Conservation (phyloP, 306 rosid genomes). For the Lathyrus aphaca region DNA sequence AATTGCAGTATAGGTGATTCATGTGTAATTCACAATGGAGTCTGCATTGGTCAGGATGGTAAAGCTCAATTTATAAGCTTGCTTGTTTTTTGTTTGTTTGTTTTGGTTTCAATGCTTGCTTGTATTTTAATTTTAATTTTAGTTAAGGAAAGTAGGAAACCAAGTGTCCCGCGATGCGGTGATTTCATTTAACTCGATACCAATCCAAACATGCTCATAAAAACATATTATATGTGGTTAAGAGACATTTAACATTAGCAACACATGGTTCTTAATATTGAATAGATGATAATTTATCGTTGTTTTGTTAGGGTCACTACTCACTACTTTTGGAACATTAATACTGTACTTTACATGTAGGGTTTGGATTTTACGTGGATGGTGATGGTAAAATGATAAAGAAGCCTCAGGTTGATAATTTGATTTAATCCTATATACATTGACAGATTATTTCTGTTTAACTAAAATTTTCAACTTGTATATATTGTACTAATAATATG, state of each 20-base stretch:
- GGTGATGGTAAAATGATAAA: constrained; percentile 71
- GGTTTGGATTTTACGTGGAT: constrained; percentile 86
- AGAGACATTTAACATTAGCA: constrained; percentile 7
- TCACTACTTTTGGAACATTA: constrained; percentile 14
- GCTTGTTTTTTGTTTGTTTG: constrained; percentile 10
- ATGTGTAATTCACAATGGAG: constrained; percentile 85
- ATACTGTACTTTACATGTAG: constrained; percentile 48
- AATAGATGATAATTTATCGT: constrained; percentile 5
- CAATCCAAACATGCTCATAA: neutral
- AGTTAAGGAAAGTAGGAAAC: too few relatives aligned
- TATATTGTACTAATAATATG: constrained; percentile 2
- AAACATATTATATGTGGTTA: constrained; percentile 3
- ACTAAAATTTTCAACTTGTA: constrained; percentile 4
- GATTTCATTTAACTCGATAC: neutral
- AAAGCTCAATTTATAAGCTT: constrained; percentile 38
- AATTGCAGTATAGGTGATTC: constrained; percentile 82
- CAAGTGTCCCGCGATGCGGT: too few relatives aligned
- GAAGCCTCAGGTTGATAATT: constrained; percentile 85
- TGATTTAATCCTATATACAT: constrained; percentile 13
- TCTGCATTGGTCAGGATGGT: constrained; percentile 98
- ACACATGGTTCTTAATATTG: neutral
- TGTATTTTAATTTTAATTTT: too few relatives aligned
- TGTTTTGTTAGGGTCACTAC: constrained; percentile 18
- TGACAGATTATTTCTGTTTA: constrained; percentile 11
- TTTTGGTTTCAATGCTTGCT: too few relatives aligned